These are phyloP conservation scores for Beta lomatogona DNA, from an alignment of 179 eudicot genomes.

Conservation along the genomic window DNA sequence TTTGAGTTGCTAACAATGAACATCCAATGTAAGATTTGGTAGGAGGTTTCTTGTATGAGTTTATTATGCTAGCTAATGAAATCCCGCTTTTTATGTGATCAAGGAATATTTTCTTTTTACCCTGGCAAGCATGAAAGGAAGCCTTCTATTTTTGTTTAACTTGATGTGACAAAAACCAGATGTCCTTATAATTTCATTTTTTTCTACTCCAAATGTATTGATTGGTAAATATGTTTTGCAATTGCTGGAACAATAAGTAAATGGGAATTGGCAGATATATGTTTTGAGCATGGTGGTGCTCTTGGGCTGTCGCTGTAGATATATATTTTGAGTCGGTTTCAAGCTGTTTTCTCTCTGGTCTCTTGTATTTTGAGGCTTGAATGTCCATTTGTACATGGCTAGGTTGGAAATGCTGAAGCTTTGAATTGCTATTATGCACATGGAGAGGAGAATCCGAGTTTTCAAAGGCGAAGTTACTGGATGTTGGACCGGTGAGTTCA, in stretches of 20 bases:
- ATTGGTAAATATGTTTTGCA: background rate
- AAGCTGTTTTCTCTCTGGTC: conserved; percentile 1
- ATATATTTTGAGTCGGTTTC: background rate
- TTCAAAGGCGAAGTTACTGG: conserved; percentile 96
- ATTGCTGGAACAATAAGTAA: background rate
- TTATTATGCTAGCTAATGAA: background rate
- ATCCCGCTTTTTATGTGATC: background rate
- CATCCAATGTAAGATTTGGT: background rate
- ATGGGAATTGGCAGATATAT: background rate
- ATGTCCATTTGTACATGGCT: conserved; percentile 22
- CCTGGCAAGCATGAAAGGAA: background rate
- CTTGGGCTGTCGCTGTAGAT: background rate
- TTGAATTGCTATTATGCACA: conserved; percentile 92
- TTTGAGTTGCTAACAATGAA: background rate
- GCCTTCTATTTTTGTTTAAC: background rate
- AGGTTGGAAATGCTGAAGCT: conserved; percentile 93
- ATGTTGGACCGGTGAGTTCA: conserved; percentile 86
- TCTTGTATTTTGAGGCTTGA: conserved; percentile 14
- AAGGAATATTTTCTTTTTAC: background rate
- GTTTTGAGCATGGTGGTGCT: background rate
- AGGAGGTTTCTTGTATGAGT: background rate
- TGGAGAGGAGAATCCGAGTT: conserved; percentile 74
- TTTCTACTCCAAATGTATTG: background rate
- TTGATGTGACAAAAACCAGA: background rate
- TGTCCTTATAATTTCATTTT: background rate